Base-by-base conservation (phyloP, 441 rosid genomes). In the Populus hybrid region DNA sequence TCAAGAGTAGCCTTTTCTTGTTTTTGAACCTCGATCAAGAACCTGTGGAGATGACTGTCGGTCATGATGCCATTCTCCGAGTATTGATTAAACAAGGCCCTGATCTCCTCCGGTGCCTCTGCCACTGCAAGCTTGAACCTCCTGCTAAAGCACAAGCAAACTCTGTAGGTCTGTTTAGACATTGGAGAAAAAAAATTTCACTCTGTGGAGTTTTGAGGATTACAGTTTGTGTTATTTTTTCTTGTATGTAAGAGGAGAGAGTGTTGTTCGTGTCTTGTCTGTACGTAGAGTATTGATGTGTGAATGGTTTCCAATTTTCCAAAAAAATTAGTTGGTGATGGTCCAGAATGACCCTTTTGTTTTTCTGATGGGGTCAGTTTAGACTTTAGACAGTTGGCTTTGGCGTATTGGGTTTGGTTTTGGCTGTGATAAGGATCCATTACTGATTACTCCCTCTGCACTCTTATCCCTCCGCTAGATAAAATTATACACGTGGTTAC, bases 151-250 rank as follows among this genome's bases (percentile, higher is more conserved):
- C 95, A 93, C 88, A 88, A 90, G 81, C 98, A 91, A 1, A 94
- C 93, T 76, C 84, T 86, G 89, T 90, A 93, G 21, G 93, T 89
- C 82, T 93, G 97, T 28, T 89, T 93, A 24, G 98, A 89, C 99
- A 94, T 93, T 68, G 71, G 21, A 20, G 50, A 68, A 24, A 24
- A 24, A 24, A 24, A 24, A 24, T 24, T 24, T 9, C 10, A 3
- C 12, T 11, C 1, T 6, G 8, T 57, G 24, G 64, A 61, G 8
- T 6, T 14, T 46, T 14, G 50, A 71, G 35, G 53, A 63, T 8
- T 23, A 24, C 2, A 34, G 40, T 28, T 50, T 20, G 26, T 28
- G 20, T 28, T 46, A 36, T 71, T 71, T 40, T 70, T 10, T 26
- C 20, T 18, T 26, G 53, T 3, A 61, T 21, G 66, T 4, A 3